These are phyloP conservation scores for Salix udensis DNA, from an alignment of 345 rosid genomes.

Conservation along the genomic window DNA sequence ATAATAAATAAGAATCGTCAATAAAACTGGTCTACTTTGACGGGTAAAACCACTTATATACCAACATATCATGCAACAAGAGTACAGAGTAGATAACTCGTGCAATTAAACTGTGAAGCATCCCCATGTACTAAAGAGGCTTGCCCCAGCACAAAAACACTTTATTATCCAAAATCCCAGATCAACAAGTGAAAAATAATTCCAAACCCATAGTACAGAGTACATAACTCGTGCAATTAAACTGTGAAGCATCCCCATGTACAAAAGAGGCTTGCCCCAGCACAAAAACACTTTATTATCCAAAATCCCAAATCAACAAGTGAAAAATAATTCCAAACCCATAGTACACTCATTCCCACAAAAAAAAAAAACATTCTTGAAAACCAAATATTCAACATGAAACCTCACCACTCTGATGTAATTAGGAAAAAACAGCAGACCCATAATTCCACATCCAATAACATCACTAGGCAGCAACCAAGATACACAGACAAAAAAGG, in stretches of 20 bases:
- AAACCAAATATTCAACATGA: neutral
- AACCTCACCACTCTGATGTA: neutral
- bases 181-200: too few relatives aligned
- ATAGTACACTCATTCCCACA: neutral
- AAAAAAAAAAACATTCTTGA: neutral
- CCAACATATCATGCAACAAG: neutral
- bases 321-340: neutral
- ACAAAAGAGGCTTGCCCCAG: neutral
- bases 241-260: neutral
- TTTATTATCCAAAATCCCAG: too few relatives aligned
- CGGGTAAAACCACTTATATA: too few relatives aligned
- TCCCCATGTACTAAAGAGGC: too few relatives aligned
- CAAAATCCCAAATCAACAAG: neutral
- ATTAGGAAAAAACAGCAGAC: neutral
- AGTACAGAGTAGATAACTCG: neutral
- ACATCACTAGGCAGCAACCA: neutral
- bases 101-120: too few relatives aligned
- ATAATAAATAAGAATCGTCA: too few relatives aligned
- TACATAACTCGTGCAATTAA: too few relatives aligned
- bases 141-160: too few relatives aligned
- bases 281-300: neutral
- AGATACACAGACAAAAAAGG: neutral
- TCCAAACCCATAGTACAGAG: too few relatives aligned
- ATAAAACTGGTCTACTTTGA: too few relatives aligned
- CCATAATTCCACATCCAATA: neutral